phyloP scores from a whole-genome alignment of 164 flowering plant genomes.

The Paratinospora sagittata region DNA sequence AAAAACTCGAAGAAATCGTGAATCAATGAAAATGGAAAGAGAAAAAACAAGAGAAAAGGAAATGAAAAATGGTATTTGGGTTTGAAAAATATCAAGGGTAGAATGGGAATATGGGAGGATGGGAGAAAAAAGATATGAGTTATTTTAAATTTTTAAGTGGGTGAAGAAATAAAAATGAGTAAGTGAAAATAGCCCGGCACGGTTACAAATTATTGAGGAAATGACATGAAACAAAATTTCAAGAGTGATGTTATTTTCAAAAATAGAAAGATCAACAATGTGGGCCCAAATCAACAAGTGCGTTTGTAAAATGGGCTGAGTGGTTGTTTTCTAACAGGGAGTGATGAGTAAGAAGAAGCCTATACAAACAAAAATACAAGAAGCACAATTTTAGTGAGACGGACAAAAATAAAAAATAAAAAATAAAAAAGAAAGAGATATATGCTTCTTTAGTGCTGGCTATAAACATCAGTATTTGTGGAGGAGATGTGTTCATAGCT shows the following conservation, averaged over 20 bases:
- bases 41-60: too few relatives aligned
- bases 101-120: too few relatives aligned
- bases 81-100: too few relatives aligned
- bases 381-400: neutral
- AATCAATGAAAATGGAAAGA: too few relatives aligned
- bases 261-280: neutral
- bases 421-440: neutral
- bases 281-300: neutral
- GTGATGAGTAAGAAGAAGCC: neutral
- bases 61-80: too few relatives aligned
- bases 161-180: too few relatives aligned
- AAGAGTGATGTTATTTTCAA: neutral
- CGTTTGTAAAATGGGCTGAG: neutral
- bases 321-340: neutral
- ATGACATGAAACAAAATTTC: too few relatives aligned
- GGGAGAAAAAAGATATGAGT: too few relatives aligned
- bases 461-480: neutral
- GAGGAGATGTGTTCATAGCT: neutral
- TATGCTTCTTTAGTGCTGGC: neutral
- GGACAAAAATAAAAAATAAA: neutral
- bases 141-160: too few relatives aligned
- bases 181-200: too few relatives aligned
- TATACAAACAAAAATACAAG: neutral
- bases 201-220: too few relatives aligned
- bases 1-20: too few relatives aligned